These are phyloP conservation scores for Atkinsonella texensis DNA, from an alignment of 2,329 filamentous ascomycete genomes.

Conservation along the genomic window DNA sequence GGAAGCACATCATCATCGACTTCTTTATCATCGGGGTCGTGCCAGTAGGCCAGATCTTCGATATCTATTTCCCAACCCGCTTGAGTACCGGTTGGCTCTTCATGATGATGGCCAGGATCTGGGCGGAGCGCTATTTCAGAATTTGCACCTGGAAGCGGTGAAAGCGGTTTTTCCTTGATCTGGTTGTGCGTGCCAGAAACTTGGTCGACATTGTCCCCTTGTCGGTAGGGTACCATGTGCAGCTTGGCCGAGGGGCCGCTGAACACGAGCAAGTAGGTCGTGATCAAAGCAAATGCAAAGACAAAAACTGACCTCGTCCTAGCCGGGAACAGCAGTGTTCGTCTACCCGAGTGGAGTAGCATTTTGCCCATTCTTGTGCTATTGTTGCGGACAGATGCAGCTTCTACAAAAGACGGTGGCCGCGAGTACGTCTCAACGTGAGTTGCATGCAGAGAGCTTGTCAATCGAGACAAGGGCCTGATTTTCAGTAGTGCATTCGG, in stretches of 20 bases:
- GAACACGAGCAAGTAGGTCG: constrained; percentile 33
- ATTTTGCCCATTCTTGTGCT: constrained; percentile 18
- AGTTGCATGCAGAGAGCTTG: neutral
- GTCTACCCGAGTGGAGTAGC: constrained; percentile 18
- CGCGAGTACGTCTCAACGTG: too few relatives aligned
- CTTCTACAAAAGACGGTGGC: neutral
- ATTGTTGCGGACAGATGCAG: too few relatives aligned
- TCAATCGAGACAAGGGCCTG: too few relatives aligned
- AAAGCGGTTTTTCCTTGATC: neutral
- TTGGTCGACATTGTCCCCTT: constrained; percentile 5
- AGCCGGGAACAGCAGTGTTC: constrained; percentile 21
- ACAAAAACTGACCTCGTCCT: constrained; percentile 31
- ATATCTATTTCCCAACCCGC: constrained; percentile 23
- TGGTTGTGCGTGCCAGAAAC: neutral
- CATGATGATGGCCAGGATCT: constrained; percentile 6
- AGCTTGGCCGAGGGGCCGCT: constrained; percentile 21
- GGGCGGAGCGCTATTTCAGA: neutral
- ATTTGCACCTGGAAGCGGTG: neutral
- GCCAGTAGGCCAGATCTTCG: constrained; percentile 23
- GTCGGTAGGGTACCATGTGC: constrained; percentile 22
- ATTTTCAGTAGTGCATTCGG: too few relatives aligned
- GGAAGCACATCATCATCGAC: constrained; percentile 22
- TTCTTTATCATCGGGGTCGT: constrained; percentile 23
- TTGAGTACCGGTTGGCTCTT: constrained; percentile 10
- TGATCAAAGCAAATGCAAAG: constrained; percentile 25